Evolutionary conservation across 257 asterid species (phyloP), one percentile per base, ranked within the genome.

Genomic region (Marsdenia floribunda): DNA sequence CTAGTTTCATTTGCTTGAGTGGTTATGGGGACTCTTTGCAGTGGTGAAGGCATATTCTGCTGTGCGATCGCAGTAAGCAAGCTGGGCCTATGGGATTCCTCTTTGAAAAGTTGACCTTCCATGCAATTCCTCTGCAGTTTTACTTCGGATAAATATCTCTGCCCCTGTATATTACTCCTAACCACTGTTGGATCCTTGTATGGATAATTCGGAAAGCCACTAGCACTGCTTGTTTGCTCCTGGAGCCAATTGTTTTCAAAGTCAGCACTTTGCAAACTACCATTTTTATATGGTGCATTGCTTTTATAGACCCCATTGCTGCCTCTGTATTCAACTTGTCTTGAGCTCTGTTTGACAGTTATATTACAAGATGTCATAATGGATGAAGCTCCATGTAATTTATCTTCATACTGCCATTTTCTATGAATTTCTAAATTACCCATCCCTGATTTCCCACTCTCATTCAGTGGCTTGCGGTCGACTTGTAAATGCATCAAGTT

Each of bases 141-240:
- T 79, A 66, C 77, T 57, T 73, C 72, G 61, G 73, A 49, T 54
- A 66, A 70, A 29, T 76, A 33, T 4, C 63, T 54, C 57, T 79
- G 83, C 82, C 79, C 85, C 73, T 77, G 85, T 73, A 79, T 76
- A 81, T 77, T 75, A 69, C 66, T 79, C 26, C 76, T 71, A 42
- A 71, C 77, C 66, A 76, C 65, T 55, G 73, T 35, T 80, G 75
- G 61, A 66, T 72, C 72, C 70, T 44, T 70, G 73, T 61, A 70
- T 71, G 59, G 66, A 77, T 79, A 74, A 68, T 26, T 40, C 58
- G 78, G 18, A 50, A 77, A 70, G 77, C 71, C 72, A 70, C 78
- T 57, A 64, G 75, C 67, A 42, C 70, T 73, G 47, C 70, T 53
- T 46, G 70, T 75, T 83, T 74, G 72, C 73, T 76, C 70, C 68